These are phyloP conservation scores for Xeromyces bisporus DNA, from an alignment of 495 filamentous ascomycete genomes.

Conservation along the genomic window DNA sequence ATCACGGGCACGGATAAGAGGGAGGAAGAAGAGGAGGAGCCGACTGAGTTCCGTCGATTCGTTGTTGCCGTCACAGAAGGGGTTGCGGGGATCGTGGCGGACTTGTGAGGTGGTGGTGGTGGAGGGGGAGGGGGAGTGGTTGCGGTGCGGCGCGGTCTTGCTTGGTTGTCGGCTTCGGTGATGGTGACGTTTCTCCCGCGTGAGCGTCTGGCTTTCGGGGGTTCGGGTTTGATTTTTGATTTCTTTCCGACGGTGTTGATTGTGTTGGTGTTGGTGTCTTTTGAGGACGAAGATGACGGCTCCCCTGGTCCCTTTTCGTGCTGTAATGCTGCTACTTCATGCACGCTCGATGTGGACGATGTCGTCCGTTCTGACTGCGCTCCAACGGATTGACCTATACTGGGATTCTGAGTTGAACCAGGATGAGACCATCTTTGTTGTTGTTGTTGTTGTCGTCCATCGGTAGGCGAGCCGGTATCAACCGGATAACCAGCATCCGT, in stretches of 20 bases:
- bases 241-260: slow-evolving; percentile 11
- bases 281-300: slow-evolving; percentile 31
- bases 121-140: slow-evolving; percentile 16
- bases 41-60: slow-evolving; percentile 11
- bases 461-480: too few species aligned
- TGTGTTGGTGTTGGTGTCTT: slow-evolving; percentile 29
- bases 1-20: slow-evolving; percentile 12
- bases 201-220: slow-evolving; percentile 29
- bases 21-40: slow-evolving; percentile 10
- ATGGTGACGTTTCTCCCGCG: slow-evolving; percentile 16
- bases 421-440: too few species aligned
- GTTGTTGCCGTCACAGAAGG: slow-evolving; percentile 7
- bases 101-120: slow-evolving; percentile 6
- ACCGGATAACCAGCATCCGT: slow-evolving; percentile 11
- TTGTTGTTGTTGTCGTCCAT: too few species aligned
- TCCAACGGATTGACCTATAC: slow-evolving; percentile 19
- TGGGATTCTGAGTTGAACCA: slow-evolving; percentile 7
- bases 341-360: slow-evolving; percentile 43
- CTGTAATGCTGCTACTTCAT: slow-evolving; percentile 60
- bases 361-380: slow-evolving; percentile 32
- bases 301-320: slow-evolving; percentile 73
- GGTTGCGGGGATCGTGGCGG: too few species aligned
- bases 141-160: slow-evolving; percentile 11
- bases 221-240: slow-evolving; percentile 26
- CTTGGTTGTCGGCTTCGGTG: slow-evolving; percentile 13